A percentile compares a stretch with the other conserved stretches of the same genome.
Evolutionary conservation across 1,284 basidiomycete species (phyloP).

Genomic region (Ustilago esculenta): DNA sequence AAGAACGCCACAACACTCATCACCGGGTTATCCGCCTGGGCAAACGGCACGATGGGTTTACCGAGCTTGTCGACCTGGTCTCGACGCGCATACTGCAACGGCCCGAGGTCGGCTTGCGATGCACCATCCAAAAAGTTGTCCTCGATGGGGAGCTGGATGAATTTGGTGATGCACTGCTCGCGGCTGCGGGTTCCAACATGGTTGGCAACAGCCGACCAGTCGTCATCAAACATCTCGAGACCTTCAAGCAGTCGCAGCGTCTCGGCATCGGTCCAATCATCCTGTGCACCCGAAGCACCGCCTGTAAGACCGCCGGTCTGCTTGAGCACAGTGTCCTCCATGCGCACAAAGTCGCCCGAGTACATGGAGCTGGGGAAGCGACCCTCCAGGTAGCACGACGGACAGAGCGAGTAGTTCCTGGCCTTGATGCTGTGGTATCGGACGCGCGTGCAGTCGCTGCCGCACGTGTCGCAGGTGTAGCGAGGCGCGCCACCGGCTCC

Average conservation of each 20-base stretch:
- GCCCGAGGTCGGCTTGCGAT: slow-evolving; percentile 73
- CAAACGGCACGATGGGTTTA: slow-evolving; percentile 75
- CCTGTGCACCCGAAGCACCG: slow-evolving; percentile 71
- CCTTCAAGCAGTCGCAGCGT: slow-evolving; percentile 87
- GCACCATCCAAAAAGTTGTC: slow-evolving; percentile 79
- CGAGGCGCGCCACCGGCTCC: slow-evolving; percentile 69
- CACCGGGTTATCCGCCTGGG: slow-evolving; percentile 94
- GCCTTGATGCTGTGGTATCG: slow-evolving; percentile 91
- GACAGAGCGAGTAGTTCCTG: slow-evolving; percentile 79
- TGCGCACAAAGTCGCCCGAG: slow-evolving; percentile 95
- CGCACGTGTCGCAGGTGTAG: slow-evolving; percentile 92
- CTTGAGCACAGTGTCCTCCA: slow-evolving; percentile 72
- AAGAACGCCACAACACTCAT: slow-evolving; percentile 98
- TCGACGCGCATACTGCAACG: slow-evolving; percentile 74
- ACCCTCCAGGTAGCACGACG: slow-evolving; percentile 87
- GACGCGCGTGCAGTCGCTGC: slow-evolving; percentile 85
- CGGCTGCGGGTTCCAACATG: slow-evolving; percentile 90
- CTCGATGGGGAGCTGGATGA: slow-evolving; percentile 95
- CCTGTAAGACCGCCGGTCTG: slow-evolving; percentile 68
- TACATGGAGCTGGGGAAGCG: slow-evolving; percentile 96
- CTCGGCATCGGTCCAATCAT: slow-evolving; percentile 93
- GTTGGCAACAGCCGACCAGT: slow-evolving; percentile 90
- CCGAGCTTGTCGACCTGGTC: slow-evolving; percentile 51
- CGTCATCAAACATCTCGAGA: slow-evolving; percentile 97
- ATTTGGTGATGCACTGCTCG: slow-evolving; percentile 94